Evolutionary conservation across 2,329 filamentous ascomycete genomes (phyloP), one percentile per base, ranked within the genome.

Genomic region (Trichoderma endophyticum): DNA sequence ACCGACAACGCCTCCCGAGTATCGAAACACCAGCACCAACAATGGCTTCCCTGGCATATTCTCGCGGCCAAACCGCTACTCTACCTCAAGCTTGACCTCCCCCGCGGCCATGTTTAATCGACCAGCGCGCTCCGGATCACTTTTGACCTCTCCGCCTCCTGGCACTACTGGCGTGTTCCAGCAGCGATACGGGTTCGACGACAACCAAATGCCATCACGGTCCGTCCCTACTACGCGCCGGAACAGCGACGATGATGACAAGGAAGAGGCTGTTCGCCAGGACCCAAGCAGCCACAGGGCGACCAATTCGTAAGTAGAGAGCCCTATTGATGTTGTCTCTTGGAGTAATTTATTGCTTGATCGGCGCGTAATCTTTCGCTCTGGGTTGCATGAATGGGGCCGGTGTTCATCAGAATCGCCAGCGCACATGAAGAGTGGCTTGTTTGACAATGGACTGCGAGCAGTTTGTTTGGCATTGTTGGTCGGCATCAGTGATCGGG

Each of bases 1-100:
- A 83, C 96, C 96, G 18, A 98, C 96, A 2, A 99, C 96, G 26
- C 96, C 96, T 26, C 96, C 96, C 36, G 96, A 98, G 81, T 95
- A 96, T 81, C 91, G 91, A 77, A 94, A 97, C 54, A 56, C 72
- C 59, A 60, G 18, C 26, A 57, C 63, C 75, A 90, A 84, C 72
- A 85, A 89, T 73, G 91, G 91, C 57, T 95, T 97, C 78, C 90
- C 92, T 71, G 90, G 90, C 77, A 90, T 92, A 75, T 93, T 96
- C 79, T 94, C 93, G 70, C 90, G 94, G 56, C 93, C 94, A 57
- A 95, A 95, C 80, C 90, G 95, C 74, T 95, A 97, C 84, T 97
- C 95, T 69, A 92, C 93, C 73, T 95, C 94, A 48, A 96, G 93
- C 83, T 86, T 98, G 78, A 92, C 92, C 59, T 95, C 94, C 43